Conservation (phyloP, 768 basidiomycete species). For the Termitomyces sp. region DNA sequence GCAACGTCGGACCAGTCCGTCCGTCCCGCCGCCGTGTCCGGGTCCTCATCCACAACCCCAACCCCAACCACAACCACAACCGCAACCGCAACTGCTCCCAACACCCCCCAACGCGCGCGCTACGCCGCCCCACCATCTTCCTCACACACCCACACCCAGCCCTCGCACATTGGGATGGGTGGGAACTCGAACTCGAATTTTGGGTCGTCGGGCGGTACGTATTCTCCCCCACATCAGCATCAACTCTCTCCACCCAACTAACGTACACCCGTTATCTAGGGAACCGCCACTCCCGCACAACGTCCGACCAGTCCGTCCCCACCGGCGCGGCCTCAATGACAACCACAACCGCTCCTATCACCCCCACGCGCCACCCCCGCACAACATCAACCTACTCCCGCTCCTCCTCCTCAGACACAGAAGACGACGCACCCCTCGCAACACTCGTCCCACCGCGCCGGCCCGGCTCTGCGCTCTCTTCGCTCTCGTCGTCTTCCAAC, state of each 20-base stretch:
- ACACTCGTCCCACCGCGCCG: slow-evolving; percentile 59
- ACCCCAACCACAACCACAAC: too few species aligned
- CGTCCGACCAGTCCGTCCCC: slow-evolving; percentile 27
- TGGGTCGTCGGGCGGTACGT: too few species aligned
- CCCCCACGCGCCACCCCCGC: background rate
- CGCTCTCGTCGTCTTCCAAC: slow-evolving; percentile 29
- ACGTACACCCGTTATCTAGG: background rate
- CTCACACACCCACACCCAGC: too few species aligned
- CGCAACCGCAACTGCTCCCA: too few species aligned
- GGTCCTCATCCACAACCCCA: background rate
- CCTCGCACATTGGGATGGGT: too few species aligned
- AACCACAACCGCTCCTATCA: background rate
- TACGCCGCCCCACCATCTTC: too few species aligned
- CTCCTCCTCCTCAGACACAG: slow-evolving; percentile 18
- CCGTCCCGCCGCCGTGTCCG: slow-evolving; percentile 6
- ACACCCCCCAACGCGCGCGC: too few species aligned
- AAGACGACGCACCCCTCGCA: slow-evolving; percentile 68
- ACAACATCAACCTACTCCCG: background rate
- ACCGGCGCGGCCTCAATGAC: background rate
- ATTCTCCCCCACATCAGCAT: too few species aligned
- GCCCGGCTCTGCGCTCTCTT: slow-evolving; percentile 62
- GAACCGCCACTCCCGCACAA: slow-evolving; percentile 16
- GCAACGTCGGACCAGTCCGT: slow-evolving; percentile 28
- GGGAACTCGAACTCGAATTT: too few species aligned
- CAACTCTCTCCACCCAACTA: too few species aligned